These are phyloP conservation scores for Mycena leptocephala DNA, from an alignment of 768 basidiomycete genomes.

Conservation along the genomic window DNA sequence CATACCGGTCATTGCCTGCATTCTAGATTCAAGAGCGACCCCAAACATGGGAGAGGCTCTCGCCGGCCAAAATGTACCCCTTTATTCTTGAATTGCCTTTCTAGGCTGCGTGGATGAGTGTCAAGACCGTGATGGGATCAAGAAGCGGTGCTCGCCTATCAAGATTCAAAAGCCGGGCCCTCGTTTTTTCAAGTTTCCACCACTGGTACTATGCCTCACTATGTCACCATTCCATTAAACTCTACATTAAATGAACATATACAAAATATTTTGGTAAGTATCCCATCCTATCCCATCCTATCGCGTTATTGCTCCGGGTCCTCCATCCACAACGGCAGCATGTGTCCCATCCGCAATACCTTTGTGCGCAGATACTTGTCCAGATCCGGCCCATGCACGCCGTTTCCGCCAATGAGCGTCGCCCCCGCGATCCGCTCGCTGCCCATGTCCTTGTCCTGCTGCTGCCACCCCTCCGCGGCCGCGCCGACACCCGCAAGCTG, in stretches of 20 bases:
- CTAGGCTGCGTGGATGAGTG: not conserved
- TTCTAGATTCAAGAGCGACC: too few species aligned
- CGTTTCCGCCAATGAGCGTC: slow-evolving; percentile 86
- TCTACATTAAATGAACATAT: not conserved
- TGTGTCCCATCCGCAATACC: slow-evolving; percentile 97
- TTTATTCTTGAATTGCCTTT: not conserved
- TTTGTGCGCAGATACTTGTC: slow-evolving; percentile 98
- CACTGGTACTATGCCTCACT: not conserved
- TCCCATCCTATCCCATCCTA: not conserved
- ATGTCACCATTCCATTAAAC: not conserved
- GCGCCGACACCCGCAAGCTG: slow-evolving; percentile 32
- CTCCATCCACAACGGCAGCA: slow-evolving; percentile 70
- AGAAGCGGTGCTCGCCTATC: slow-evolving; percentile 2
- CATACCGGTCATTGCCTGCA: too few species aligned
- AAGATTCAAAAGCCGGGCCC: not conserved
- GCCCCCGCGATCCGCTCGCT: slow-evolving; percentile 71
- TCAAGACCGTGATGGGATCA: not conserved
- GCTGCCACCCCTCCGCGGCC: slow-evolving; percentile 36
- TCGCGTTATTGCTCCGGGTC: slow-evolving; percentile 3
- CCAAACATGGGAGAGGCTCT: too few species aligned
- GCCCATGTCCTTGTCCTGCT: slow-evolving; percentile 45
- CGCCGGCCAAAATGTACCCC: too few species aligned
- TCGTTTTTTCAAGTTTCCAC: too few species aligned
- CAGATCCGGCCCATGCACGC: slow-evolving; percentile 86
- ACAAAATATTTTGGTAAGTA: not conserved